Evolutionary conservation across 2,329 filamentous ascomycete genomes (phyloP).

Genomic region (Balansia obtecta): DNA sequence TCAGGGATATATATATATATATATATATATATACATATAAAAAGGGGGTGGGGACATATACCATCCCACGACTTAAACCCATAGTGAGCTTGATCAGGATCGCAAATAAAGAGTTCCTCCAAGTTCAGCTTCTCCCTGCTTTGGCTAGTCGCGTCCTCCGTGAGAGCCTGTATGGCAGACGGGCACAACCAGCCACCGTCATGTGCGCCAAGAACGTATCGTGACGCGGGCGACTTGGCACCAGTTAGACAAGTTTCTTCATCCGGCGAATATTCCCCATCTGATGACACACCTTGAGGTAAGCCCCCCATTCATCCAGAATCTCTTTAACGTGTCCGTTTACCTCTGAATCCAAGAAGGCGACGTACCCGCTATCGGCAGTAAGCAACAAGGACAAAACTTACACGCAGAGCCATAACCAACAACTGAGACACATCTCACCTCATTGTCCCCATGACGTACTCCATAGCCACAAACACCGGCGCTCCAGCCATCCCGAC

Average conservation of each 20-base stretch:
- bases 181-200: constrained; percentile 41
- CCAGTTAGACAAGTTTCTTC: not conserved
- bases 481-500: not conserved
- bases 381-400: not conserved
- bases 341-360: constrained; percentile 41
- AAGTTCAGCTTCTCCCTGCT: constrained; percentile 31
- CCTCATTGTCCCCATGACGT: not conserved
- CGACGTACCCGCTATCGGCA: constrained; percentile 32
- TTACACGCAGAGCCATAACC: not conserved
- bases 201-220: constrained; percentile 33
- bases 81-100: constrained; percentile 37
- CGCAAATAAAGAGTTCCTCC: constrained; percentile 51
- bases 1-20: too few relatives aligned
- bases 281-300: constrained; percentile 24
- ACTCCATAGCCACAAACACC: not conserved
- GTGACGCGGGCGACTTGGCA: constrained; percentile 35
- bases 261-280: not conserved
- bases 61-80: constrained; percentile 59
- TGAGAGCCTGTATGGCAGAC: constrained; percentile 33
- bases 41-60: constrained; percentile 13
- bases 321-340: constrained; percentile 40
- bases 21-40: too few relatives aligned
- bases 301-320: constrained; percentile 44
- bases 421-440: not conserved
- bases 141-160: constrained; percentile 36